phyloP scores from a whole-genome alignment of 1,284 basidiomycete species.

The Neotropicomus parvogracilis region DNA sequence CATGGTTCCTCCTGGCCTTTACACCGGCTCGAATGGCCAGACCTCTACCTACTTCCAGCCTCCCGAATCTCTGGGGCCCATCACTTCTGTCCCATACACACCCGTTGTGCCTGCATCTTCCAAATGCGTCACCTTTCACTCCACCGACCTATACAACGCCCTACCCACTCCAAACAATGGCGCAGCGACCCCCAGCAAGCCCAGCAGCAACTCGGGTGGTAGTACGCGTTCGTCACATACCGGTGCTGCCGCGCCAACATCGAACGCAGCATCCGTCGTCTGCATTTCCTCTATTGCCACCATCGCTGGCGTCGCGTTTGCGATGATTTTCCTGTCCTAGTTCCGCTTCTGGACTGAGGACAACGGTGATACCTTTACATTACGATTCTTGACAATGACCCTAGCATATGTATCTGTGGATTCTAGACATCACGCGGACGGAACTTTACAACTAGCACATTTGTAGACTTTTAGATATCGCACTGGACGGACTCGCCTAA shows the following conservation, averaged over 20 bases:
- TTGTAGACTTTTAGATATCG: too few species aligned
- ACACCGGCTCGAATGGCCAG: conserved; percentile 36
- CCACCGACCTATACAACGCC: conserved; percentile 45
- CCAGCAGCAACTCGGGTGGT: conserved; percentile 20
- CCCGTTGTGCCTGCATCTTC: conserved; percentile 56
- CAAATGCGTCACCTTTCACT: conserved; percentile 58
- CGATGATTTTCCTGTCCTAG: conserved; percentile 44
- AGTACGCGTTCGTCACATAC: conserved; percentile 21
- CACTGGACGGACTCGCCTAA: too few species aligned
- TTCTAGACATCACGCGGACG: background rate
- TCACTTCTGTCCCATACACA: conserved; percentile 58
- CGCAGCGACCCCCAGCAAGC: conserved; percentile 9
- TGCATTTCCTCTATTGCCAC: conserved; percentile 39
- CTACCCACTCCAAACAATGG: conserved; percentile 20
- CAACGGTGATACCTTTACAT: background rate
- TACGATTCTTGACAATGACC: background rate
- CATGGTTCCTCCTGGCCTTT: conserved; percentile 30
- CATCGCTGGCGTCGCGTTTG: conserved; percentile 41
- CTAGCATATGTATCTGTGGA: background rate
- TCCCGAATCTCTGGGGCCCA: conserved; percentile 54
- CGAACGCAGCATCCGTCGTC: conserved; percentile 35
- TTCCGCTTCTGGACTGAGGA: background rate
- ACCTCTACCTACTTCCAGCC: conserved; percentile 56
- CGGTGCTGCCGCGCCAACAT: conserved; percentile 23
- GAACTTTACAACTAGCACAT: too few species aligned